Conservation (phyloP, 768 basidiomycete species). For the Termitomyces sp. region DNA sequence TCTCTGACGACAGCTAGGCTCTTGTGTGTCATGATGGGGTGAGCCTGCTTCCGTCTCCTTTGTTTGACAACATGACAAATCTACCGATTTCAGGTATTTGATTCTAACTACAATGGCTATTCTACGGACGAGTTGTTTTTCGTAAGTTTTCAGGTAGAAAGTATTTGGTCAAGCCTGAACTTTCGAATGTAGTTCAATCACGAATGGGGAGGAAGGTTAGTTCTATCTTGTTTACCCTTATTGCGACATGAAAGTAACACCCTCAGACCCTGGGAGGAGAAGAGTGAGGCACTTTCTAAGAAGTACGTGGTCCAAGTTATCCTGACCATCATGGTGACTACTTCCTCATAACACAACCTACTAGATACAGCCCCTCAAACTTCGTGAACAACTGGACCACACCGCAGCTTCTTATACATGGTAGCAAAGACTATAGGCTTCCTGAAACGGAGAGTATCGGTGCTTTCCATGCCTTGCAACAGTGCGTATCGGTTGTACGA, state of each 20-base stretch:
- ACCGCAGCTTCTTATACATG: slow-evolving; percentile 80
- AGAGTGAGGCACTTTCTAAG: slow-evolving; percentile 45
- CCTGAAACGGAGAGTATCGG: slow-evolving; percentile 82
- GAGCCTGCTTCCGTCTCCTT: background rate
- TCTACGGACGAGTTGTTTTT: slow-evolving; percentile 92
- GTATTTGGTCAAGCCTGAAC: background rate
- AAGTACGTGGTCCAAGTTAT: slow-evolving; percentile 39
- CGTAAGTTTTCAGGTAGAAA: slow-evolving; percentile 34
- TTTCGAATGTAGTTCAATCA: slow-evolving; percentile 61
- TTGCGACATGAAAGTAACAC: background rate
- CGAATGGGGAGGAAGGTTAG: slow-evolving; percentile 69
- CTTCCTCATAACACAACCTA: background rate
- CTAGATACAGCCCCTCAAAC: slow-evolving; percentile 73
- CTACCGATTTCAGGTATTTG: slow-evolving; percentile 51
- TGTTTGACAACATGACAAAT: background rate
- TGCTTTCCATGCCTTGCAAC: slow-evolving; percentile 81
- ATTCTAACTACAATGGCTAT: slow-evolving; percentile 74
- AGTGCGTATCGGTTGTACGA: slow-evolving; percentile 40
- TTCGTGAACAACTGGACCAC: slow-evolving; percentile 83
- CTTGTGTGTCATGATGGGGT: slow-evolving; percentile 92
- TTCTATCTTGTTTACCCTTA: background rate
- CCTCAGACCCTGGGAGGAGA: slow-evolving; percentile 60
- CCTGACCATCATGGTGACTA: background rate
- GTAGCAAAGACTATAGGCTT: slow-evolving; percentile 84
- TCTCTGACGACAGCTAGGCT: slow-evolving; percentile 32